Conservation (phyloP, 176 grass and related monocot genomes). For the Rhipidocladum racemiflorum region DNA sequence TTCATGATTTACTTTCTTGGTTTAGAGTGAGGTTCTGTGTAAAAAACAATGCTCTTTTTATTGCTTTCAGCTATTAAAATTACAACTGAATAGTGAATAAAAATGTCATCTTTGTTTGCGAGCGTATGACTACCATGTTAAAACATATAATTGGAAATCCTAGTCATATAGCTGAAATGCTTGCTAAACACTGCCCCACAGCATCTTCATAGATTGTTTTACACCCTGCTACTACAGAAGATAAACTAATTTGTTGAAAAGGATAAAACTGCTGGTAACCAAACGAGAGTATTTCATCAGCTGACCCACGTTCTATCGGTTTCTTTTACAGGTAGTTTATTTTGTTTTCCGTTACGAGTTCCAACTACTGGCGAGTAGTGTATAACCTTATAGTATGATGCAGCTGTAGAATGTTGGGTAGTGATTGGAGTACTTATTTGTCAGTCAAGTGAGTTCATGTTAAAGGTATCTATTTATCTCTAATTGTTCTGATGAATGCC, state of each 20-base stretch:
- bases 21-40: background rate
- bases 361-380: background rate
- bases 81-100: background rate
- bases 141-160: background rate
- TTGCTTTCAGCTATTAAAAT: constrained; percentile 17
- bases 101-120: background rate
- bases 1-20: background rate
- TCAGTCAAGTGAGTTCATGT: constrained; percentile 4
- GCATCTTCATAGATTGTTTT: background rate
- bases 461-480: background rate
- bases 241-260: background rate
- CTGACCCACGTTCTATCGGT: background rate
- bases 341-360: constrained; percentile 6
- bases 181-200: background rate
- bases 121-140: background rate
- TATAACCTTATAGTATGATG: background rate
- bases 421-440: background rate
- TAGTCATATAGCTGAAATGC: background rate
- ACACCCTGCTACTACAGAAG: background rate
- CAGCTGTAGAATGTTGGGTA: background rate
- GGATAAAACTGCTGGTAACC: background rate
- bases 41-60: background rate
- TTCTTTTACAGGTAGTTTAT: background rate
- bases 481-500: background rate
- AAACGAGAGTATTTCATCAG: background rate